phyloP scores from a whole-genome alignment of 2,329 filamentous ascomycete species.

The Simplicillium aogashimaense region DNA sequence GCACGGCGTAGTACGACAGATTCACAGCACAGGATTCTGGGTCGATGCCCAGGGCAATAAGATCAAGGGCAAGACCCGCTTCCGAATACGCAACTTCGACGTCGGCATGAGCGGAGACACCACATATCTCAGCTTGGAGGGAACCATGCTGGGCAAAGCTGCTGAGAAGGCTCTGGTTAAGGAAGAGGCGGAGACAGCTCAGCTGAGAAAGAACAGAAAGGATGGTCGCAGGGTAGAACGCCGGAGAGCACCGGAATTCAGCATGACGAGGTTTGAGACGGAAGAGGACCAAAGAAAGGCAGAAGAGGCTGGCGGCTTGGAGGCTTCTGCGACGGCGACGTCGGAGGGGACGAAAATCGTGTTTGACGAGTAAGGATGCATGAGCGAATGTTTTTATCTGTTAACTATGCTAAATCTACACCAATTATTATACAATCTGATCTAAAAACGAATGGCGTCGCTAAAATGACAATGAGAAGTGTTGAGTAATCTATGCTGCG shows the following conservation, averaged over 20 bases:
- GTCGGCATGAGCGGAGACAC: slow-evolving; percentile 64
- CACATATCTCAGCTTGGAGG: slow-evolving; percentile 77
- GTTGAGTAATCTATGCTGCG: slow-evolving; percentile 14
- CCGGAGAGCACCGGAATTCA: slow-evolving; percentile 39
- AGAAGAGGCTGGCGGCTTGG: slow-evolving; percentile 5
- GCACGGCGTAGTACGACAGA: slow-evolving; percentile 41
- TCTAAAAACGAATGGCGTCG: slow-evolving; percentile 4
- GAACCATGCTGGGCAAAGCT: slow-evolving; percentile 66
- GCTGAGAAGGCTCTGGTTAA: slow-evolving; percentile 49
- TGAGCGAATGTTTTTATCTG: neutral
- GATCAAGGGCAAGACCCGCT: slow-evolving; percentile 61
- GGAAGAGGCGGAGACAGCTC: slow-evolving; percentile 32
- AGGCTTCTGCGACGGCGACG: neutral
- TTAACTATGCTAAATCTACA: neutral
- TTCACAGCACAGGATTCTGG: slow-evolving; percentile 61
- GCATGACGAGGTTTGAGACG: slow-evolving; percentile 43
- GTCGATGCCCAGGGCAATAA: slow-evolving; percentile 59
- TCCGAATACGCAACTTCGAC: slow-evolving; percentile 79
- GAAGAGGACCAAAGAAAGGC: slow-evolving; percentile 34
- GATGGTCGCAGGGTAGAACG: slow-evolving; percentile 17
- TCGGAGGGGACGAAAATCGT: slow-evolving; percentile 4
- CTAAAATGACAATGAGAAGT: neutral
- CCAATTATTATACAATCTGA: neutral
- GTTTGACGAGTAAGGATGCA: slow-evolving; percentile 4
- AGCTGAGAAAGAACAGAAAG: slow-evolving; percentile 24